phyloP scores from a whole-genome alignment of 108 stramenopile genomes.

The Conticribra weissflogii region DNA sequence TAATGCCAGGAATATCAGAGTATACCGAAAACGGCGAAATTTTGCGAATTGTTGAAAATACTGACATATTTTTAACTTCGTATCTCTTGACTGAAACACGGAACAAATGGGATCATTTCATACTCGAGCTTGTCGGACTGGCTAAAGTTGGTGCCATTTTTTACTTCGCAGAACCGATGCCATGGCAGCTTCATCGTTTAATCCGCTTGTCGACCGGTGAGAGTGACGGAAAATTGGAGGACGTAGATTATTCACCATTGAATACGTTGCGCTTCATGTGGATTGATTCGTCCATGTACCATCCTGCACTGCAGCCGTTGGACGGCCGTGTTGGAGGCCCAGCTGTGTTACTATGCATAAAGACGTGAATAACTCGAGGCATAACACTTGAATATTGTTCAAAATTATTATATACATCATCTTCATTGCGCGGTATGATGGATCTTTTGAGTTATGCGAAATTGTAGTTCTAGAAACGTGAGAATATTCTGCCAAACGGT shows the following conservation, averaged over 20 bases:
- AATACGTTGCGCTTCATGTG: conserved; percentile 53
- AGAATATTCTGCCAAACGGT: too few relatives aligned
- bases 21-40: conserved; percentile 9
- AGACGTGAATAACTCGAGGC: conserved; percentile 1
- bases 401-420: too few relatives aligned
- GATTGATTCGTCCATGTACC: conserved; percentile 79
- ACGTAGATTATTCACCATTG: conserved; percentile 18
- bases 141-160: conserved; percentile 55
- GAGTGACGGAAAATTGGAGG: neutral
- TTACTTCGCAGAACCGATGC: conserved; percentile 72
- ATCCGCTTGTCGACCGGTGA: conserved; percentile 9
- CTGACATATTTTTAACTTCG: conserved; percentile 66
- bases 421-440: too few relatives aligned
- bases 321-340: conserved; percentile 70
- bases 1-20: neutral
- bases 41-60: conserved; percentile 6
- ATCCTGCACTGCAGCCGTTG: conserved; percentile 56
- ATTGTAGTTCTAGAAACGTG: too few relatives aligned
- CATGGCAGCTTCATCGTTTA: conserved; percentile 77
- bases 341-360: conserved; percentile 60
- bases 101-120: conserved; percentile 64
- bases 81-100: conserved; percentile 80
- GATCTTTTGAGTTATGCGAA: too few relatives aligned
- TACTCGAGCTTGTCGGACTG: conserved; percentile 39
- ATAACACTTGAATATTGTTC: too few relatives aligned